Evolutionary conservation across 148 eudicot species (phyloP).

Genomic region (Spergularia bocconei): DNA sequence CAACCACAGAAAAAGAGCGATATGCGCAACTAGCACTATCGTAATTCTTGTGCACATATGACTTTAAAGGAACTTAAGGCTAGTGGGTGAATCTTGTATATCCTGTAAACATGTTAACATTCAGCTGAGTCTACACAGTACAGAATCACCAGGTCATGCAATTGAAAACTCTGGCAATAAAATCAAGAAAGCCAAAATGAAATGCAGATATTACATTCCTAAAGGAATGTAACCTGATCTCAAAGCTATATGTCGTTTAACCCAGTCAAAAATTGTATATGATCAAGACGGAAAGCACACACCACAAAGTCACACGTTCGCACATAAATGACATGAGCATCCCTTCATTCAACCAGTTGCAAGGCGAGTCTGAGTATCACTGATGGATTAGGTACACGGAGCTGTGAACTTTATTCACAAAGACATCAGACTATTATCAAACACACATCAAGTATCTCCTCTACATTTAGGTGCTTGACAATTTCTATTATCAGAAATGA

Average conservation of each 20-base stretch:
- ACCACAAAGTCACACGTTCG: no score
- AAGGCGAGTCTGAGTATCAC: background rate
- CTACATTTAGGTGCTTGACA: no score
- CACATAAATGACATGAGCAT: background rate
- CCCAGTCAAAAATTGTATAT: no score
- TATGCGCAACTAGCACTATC: background rate
- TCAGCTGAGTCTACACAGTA: background rate
- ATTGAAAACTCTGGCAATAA: background rate
- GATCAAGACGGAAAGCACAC: no score
- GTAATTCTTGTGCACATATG: background rate
- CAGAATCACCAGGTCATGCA: background rate
- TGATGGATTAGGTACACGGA: no score
- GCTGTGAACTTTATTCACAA: no score
- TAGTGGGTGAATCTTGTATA: background rate
- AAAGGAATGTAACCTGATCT: background rate
- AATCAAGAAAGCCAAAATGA: conserved; percentile 1
- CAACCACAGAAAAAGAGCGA: background rate
- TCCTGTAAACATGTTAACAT: background rate
- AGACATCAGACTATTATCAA: no score
- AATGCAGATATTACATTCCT: background rate
- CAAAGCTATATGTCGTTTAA: no score
- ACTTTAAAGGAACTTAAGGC: background rate
- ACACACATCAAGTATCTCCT: no score
- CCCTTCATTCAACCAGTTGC: background rate
- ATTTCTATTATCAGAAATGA: no score